phyloP scores from a whole-genome alignment of 176 grass and related monocot species.

The Hordeum marinum region DNA sequence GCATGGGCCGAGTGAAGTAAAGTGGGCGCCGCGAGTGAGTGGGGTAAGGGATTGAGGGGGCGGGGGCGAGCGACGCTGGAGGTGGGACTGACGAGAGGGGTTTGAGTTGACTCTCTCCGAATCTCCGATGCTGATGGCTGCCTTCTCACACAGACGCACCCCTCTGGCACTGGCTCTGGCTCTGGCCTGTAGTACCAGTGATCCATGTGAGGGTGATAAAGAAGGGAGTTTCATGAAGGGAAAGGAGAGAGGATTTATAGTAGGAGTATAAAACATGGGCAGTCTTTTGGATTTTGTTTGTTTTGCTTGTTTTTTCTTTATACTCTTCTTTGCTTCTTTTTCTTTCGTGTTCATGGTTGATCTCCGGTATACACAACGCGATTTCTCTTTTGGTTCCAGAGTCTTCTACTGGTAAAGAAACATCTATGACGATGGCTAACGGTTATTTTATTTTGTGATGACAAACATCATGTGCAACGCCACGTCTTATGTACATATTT shows the following conservation, averaged over 20 bases:
- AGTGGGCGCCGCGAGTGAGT: slow-evolving; percentile 5
- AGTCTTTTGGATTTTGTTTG: background rate
- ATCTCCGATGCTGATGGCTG: slow-evolving; percentile 17
- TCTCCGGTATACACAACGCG: background rate
- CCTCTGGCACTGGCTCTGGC: background rate
- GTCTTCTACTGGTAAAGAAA: too few species aligned
- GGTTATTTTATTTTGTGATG: too few species aligned
- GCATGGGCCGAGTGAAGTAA: slow-evolving; percentile 14
- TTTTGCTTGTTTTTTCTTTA: background rate
- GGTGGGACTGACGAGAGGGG: background rate
- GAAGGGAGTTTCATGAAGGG: background rate
- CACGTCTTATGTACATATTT: too few species aligned
- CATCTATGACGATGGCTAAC: too few species aligned
- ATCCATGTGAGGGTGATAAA: slow-evolving; percentile 7
- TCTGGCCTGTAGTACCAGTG: background rate
- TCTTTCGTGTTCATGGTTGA: background rate
- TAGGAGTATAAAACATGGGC: background rate
- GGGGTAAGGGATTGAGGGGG: background rate
- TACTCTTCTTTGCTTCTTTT: background rate
- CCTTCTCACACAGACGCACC: background rate
- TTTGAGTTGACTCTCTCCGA: slow-evolving; percentile 44
- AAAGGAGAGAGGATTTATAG: too few species aligned
- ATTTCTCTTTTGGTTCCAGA: background rate
- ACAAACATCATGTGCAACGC: too few species aligned
- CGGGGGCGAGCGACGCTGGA: slow-evolving; percentile 23